Conservation (phyloP, 176 grass and related monocot species). For the Chrysopogon serrulatus region DNA sequence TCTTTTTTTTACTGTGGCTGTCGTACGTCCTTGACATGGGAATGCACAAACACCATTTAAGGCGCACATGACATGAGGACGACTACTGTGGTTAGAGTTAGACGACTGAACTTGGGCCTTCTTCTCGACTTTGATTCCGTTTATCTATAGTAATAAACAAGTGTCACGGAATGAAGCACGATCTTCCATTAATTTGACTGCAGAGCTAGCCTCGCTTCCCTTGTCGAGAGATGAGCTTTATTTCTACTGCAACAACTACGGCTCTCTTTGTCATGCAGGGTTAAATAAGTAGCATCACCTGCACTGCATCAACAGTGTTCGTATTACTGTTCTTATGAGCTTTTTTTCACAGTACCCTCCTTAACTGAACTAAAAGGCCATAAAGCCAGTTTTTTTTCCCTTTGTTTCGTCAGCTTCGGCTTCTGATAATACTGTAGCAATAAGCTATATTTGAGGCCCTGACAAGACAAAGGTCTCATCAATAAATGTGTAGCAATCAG, state of each 20-base stretch:
- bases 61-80: constrained; percentile 31
- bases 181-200: constrained; percentile 30
- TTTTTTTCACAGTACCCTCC: too few relatives aligned
- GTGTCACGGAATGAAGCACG: constrained; percentile 17
- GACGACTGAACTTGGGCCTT: constrained; percentile 17
- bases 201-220: background rate
- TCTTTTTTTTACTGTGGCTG: background rate
- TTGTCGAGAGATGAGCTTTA: background rate
- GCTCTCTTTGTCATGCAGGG: too few relatives aligned
- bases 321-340: too few relatives aligned
- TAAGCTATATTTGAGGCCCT: too few relatives aligned
- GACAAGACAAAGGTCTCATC: too few relatives aligned
- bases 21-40: constrained; percentile 26
- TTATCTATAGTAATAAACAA: background rate
- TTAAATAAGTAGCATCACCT: too few relatives aligned
- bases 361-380: too few relatives aligned
- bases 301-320: too few relatives aligned
- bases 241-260: background rate
- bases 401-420: too few relatives aligned
- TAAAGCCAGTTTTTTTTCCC: too few relatives aligned
- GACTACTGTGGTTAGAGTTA: background rate
- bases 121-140: constrained; percentile 11
- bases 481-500: too few relatives aligned
- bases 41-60: constrained; percentile 42
- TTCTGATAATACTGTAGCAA: too few relatives aligned